Evolutionary conservation across 2,329 filamentous ascomycete species (phyloP), one percentile per base, ranked within the genome.

Genomic region (Thielaviopsis punctulata): DNA sequence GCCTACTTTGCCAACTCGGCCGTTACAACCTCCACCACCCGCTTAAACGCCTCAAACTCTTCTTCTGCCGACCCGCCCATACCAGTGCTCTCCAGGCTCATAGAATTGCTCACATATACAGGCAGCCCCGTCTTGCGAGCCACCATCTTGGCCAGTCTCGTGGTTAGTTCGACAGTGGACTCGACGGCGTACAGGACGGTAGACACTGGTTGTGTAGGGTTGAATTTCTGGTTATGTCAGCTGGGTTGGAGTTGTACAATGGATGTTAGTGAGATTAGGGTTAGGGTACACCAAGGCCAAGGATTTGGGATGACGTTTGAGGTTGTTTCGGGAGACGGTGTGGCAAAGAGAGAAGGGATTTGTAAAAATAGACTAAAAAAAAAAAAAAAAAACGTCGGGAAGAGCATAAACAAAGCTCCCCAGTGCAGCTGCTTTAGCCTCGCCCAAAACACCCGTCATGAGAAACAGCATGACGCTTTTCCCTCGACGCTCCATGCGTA

Each of bases 401-500:
- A 98, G 77, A 2, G 89, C 86, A 63, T 95, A 96, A 45, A 96
- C 86, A 62, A 96, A 90, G 48, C 87, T 95, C 2, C 92, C 90
- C 66, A 96, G 74, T 48, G 75, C 69, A 41, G 75, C 69, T 7
- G 71, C 63, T 8, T 66, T 62, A 12, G 68, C 68, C n/a, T 78
- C 73, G 50, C 76, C 76, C 52, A 69, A 68, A 23, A 72, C 63
- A 3, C 73, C 70, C 0, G 79, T 82, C 1, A 78, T 77, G 45
- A 83, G 66, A 60, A 79, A 78, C n/a, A 83, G 63, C 51, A 79
- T 64, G 52, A 81, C 65, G 25, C 72, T 74, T 59, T 76, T 80
- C 39, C 72, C 66, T 55, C 74, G 74, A 52, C 75, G 69, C 15
- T 75, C 77, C 48, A 84, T 63, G 44, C 76, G 76, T 33, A 81